Evolutionary conservation across 2,329 filamentous ascomycete genomes (phyloP).

Genomic region (Talaromyces sp.): DNA sequence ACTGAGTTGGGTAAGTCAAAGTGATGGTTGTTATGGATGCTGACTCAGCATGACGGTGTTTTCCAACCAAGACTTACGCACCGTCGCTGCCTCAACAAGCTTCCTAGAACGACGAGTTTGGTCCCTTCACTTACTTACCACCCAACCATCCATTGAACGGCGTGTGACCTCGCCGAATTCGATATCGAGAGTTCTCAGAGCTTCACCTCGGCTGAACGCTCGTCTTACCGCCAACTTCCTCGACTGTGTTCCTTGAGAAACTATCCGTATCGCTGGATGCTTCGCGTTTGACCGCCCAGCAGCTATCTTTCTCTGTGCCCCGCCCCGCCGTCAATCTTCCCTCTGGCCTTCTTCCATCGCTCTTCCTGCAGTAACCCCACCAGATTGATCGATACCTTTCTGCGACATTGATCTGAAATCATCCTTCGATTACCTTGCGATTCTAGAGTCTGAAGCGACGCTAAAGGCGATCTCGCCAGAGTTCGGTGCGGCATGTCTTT

Average conservation of each 20-base stretch:
- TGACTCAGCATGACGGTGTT: conserved; percentile 19
- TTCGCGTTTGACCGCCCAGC: conserved; percentile 18
- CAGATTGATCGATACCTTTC: background rate
- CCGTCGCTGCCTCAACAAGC: background rate
- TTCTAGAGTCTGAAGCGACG: conserved; percentile 22
- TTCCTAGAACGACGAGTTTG: background rate
- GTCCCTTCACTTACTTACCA: background rate
- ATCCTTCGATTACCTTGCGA: conserved; percentile 18
- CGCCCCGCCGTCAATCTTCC: conserved; percentile 20
- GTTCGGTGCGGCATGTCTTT: conserved; percentile 53
- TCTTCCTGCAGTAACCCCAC: conserved; percentile 15
- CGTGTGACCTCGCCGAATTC: background rate
- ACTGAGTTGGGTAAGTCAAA: too few relatives aligned
- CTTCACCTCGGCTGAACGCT: background rate
- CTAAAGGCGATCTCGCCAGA: conserved; percentile 30
- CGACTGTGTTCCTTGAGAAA: background rate
- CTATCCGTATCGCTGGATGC: background rate
- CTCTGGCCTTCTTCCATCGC: conserved; percentile 14
- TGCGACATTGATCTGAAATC: conserved; percentile 7
- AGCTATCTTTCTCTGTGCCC: conserved; percentile 16
- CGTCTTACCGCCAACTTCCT: background rate
- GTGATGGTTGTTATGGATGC: conserved; percentile 16
- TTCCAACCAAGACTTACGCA: background rate
- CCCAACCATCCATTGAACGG: background rate
- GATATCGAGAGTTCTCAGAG: background rate